Percentiles rank a stretch among this genome's conserved stretches.
Evolutionary conservation across 257 asterid species (phyloP).

Genomic region (Jacaranda mimosifolia): DNA sequence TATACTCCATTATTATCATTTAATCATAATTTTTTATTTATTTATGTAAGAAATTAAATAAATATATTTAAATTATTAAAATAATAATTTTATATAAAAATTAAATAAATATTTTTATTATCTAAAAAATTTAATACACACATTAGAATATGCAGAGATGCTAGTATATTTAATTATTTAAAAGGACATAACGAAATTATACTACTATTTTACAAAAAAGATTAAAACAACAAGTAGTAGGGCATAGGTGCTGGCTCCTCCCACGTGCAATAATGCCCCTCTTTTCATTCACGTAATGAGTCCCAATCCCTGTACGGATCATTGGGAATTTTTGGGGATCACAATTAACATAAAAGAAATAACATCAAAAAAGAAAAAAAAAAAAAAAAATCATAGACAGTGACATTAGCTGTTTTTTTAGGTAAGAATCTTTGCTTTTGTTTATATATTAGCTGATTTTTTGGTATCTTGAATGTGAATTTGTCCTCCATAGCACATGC

Average conservation of each 20-base stretch:
- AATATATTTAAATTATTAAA: too few relatives aligned
- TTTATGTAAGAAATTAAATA: too few relatives aligned
- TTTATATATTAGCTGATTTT: conserved; percentile 38
- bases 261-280: conserved; percentile 69
- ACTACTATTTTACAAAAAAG: neutral
- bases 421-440: conserved; percentile 62
- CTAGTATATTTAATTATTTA: too few relatives aligned
- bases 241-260: conserved; percentile 53
- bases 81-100: too few relatives aligned
- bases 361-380: conserved; percentile 9
- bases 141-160: too few relatives aligned
- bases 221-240: conserved; percentile 32
- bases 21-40: too few relatives aligned
- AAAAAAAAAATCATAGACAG: conserved; percentile 36
- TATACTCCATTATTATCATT: too few relatives aligned
- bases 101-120: too few relatives aligned
- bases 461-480: conserved; percentile 48
- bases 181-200: too few relatives aligned
- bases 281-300: conserved; percentile 35
- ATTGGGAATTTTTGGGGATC: conserved; percentile 61
- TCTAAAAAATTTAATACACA: too few relatives aligned
- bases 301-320: conserved; percentile 57
- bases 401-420: conserved; percentile 41
- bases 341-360: conserved; percentile 28
- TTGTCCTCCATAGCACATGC: conserved; percentile 62